These are phyloP conservation scores for Neurospora hispaniola DNA, from an alignment of 495 filamentous ascomycete species.

Conservation along the genomic window DNA sequence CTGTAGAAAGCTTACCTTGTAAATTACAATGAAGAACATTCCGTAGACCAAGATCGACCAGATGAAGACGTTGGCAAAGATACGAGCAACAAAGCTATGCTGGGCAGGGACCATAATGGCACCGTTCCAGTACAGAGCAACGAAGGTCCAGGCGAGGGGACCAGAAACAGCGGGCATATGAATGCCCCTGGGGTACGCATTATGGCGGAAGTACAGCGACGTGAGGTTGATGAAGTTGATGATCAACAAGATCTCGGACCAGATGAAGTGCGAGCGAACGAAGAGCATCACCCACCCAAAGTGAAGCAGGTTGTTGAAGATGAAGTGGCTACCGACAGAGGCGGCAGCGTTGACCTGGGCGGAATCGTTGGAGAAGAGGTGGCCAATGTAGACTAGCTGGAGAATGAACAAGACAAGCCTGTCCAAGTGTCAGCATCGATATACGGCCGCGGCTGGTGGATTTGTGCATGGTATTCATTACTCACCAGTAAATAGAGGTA, in stretches of 20 bases:
- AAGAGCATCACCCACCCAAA: slow-evolving; percentile 75
- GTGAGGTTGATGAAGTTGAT: slow-evolving; percentile 73
- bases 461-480: neutral
- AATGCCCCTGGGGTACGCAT: slow-evolving; percentile 52
- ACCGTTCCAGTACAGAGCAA: slow-evolving; percentile 79
- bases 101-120: slow-evolving; percentile 59
- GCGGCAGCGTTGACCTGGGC: slow-evolving; percentile 56
- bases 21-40: slow-evolving; percentile 53
- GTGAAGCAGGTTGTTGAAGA: slow-evolving; percentile 70
- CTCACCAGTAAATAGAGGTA: slow-evolving; percentile 67
- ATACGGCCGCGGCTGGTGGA: neutral
- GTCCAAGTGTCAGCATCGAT: neutral
- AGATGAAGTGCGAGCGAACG: slow-evolving; percentile 58
- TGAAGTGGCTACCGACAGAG: slow-evolving; percentile 73
- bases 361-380: slow-evolving; percentile 58
- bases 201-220: slow-evolving; percentile 69
- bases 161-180: slow-evolving; percentile 64
- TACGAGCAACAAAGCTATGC: slow-evolving; percentile 47
- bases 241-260: slow-evolving; percentile 63
- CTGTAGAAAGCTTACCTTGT: slow-evolving; percentile 36
- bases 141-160: slow-evolving; percentile 74
- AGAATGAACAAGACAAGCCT: slow-evolving; percentile 67
- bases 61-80: slow-evolving; percentile 76
- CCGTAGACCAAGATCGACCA: slow-evolving; percentile 73
- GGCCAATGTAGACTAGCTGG: slow-evolving; percentile 63